Conservation (phyloP, 306 rosid genomes). For the Oxytropis ochrocephala region DNA sequence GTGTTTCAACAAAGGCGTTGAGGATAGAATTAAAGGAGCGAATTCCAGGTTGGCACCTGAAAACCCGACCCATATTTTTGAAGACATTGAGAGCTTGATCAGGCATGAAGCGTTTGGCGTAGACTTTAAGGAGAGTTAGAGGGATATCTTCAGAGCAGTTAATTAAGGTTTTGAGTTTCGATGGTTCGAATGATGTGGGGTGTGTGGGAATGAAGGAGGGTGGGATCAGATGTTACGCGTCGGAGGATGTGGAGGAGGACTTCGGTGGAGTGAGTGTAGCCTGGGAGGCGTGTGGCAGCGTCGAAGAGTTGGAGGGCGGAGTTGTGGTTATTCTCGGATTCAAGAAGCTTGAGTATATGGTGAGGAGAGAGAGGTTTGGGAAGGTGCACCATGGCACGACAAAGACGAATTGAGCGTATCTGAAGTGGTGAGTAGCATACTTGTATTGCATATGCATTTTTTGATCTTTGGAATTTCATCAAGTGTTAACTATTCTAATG, state of each 20-base stretch:
- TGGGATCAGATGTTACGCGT: slow-evolving; percentile 39
- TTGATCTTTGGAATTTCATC: too few relatives aligned
- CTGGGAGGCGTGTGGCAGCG: slow-evolving; percentile 44
- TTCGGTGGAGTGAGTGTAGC: slow-evolving; percentile 41
- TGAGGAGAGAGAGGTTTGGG: slow-evolving; percentile 54
- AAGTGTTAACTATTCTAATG: too few relatives aligned
- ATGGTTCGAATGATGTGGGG: slow-evolving; percentile 44
- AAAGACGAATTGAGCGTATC: neutral
- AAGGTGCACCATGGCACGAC: slow-evolving; percentile 53
- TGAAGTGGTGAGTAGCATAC: too few relatives aligned
- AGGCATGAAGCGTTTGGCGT: slow-evolving; percentile 67
- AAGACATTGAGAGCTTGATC: slow-evolving; percentile 56
- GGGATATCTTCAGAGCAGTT: slow-evolving; percentile 70
- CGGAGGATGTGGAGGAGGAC: slow-evolving; percentile 70
- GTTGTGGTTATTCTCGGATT: slow-evolving; percentile 46
- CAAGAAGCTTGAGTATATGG: slow-evolving; percentile 60
- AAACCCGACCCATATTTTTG: slow-evolving; percentile 61
- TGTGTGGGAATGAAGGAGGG: slow-evolving; percentile 36
- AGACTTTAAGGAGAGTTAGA: slow-evolving; percentile 63
- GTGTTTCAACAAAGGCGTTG: slow-evolving; percentile 62
- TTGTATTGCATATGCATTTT: too few relatives aligned
- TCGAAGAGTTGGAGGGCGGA: slow-evolving; percentile 69
- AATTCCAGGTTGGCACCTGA: slow-evolving; percentile 58
- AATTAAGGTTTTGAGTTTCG: slow-evolving; percentile 42
- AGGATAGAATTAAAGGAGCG: slow-evolving; percentile 69